Evolutionary conservation across 257 asterid genomes (phyloP).

Genomic region (Ocimum tenuiflorum): DNA sequence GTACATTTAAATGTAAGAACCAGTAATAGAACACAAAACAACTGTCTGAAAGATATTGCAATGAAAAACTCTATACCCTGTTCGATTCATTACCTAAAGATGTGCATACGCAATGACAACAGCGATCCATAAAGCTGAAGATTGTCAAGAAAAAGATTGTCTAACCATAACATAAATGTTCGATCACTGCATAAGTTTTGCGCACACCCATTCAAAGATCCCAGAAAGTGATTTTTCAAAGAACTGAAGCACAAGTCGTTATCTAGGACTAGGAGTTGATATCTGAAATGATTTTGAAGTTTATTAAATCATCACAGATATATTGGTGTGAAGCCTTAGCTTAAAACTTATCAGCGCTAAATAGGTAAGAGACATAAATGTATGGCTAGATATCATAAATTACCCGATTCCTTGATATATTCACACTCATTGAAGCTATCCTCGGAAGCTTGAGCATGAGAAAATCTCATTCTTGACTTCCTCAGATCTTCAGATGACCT

Average conservation of each 20-base stretch:
- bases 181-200: neutral
- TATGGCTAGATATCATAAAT: neutral
- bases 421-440: constrained; percentile 63
- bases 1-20: too few species aligned
- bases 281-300: too few species aligned
- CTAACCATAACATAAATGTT: neutral
- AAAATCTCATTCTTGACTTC: constrained; percentile 82
- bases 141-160: neutral
- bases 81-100: too few species aligned
- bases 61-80: too few species aligned
- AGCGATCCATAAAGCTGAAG: neutral
- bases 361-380: neutral
- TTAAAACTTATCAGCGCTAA: too few species aligned
- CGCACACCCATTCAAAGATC: neutral
- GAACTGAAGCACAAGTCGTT: too few species aligned
- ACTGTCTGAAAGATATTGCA: neutral
- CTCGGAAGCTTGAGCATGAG: constrained; percentile 65
- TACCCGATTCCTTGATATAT: constrained; percentile 66
- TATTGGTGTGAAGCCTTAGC: too few species aligned
- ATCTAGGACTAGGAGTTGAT: too few species aligned
- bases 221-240: too few species aligned
- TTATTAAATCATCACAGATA: too few species aligned
- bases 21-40: too few species aligned
- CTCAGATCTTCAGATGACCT: constrained; percentile 72
- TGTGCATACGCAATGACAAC: neutral